Percentiles rank a stretch among this genome's conserved stretches.
phyloP scores from a whole-genome alignment of 768 basidiomycete genomes.

The Infundibulicybe gibba region DNA sequence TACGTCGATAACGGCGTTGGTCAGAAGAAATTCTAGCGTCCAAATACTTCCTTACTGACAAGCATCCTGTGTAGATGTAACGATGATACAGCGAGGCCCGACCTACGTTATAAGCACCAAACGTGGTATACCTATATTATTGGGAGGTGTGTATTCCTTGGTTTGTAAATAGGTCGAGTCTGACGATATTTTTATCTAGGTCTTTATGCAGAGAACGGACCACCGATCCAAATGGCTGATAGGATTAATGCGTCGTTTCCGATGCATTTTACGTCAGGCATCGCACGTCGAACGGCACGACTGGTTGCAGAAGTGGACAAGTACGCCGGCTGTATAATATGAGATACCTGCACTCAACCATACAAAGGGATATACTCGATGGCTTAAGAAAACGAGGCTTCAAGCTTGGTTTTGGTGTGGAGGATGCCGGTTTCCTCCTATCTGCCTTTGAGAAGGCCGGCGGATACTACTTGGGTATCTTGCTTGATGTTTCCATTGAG shows the following conservation, averaged over 20 bases:
- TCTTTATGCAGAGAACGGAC: neutral
- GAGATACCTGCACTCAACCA: neutral
- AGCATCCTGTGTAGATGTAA: neutral
- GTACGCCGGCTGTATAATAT: neutral
- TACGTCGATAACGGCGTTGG: neutral
- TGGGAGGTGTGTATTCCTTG: neutral
- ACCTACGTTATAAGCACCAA: neutral
- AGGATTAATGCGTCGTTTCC: neutral
- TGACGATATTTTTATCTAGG: neutral
- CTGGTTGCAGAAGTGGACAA: neutral
- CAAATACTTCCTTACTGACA: slow-evolving; percentile 7
- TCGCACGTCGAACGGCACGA: neutral
- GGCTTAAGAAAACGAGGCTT: neutral
- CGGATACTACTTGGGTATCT: slow-evolving; percentile 34
- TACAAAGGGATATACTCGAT: neutral
- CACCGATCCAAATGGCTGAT: neutral
- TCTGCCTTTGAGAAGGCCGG: slow-evolving; percentile 27
- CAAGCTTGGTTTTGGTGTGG: neutral
- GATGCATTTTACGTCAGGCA: neutral
- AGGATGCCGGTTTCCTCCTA: slow-evolving; percentile 25
- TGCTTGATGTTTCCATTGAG: neutral
- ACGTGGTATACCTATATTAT: neutral
- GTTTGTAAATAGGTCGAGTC: neutral
- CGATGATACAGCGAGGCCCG: neutral
- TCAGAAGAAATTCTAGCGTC: neutral